These are phyloP conservation scores for Cyclotella kingstonii DNA, from an alignment of 108 stramenopile species.

Conservation along the genomic window DNA sequence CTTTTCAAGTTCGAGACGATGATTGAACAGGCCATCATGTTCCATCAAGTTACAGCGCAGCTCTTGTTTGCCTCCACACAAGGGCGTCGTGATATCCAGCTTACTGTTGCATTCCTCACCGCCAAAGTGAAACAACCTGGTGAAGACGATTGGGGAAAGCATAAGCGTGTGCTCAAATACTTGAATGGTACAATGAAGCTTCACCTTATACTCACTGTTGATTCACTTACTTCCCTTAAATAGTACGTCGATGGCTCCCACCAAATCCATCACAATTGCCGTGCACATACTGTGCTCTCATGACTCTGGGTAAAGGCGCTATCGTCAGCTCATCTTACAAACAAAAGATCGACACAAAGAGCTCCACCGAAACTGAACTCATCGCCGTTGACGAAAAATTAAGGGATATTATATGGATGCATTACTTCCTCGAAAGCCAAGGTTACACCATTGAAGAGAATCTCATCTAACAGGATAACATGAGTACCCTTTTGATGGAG, in stretches of 20 bases:
- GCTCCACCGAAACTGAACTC: background rate
- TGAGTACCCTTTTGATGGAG: background rate
- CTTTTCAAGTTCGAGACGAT: conserved; percentile 2
- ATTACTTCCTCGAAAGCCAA: background rate
- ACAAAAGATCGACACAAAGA: background rate
- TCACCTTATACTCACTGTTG: background rate
- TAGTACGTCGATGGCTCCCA: background rate
- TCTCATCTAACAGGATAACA: conserved; percentile 1
- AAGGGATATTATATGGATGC: background rate
- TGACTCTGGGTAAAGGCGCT: background rate
- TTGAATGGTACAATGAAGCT: background rate
- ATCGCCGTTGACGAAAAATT: background rate
- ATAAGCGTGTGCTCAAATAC: background rate
- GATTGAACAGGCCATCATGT: background rate
- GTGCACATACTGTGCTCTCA: background rate
- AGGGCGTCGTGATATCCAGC: background rate
- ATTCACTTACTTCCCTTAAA: background rate
- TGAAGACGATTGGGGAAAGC: background rate
- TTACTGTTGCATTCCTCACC: background rate
- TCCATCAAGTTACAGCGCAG: background rate
- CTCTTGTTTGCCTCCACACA: background rate
- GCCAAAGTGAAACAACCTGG: background rate
- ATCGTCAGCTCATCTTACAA: background rate
- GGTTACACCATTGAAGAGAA: background rate
- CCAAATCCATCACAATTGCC: background rate